Conservation (phyloP, 1,284 basidiomycete species). For the Cronartium quercuum region DNA sequence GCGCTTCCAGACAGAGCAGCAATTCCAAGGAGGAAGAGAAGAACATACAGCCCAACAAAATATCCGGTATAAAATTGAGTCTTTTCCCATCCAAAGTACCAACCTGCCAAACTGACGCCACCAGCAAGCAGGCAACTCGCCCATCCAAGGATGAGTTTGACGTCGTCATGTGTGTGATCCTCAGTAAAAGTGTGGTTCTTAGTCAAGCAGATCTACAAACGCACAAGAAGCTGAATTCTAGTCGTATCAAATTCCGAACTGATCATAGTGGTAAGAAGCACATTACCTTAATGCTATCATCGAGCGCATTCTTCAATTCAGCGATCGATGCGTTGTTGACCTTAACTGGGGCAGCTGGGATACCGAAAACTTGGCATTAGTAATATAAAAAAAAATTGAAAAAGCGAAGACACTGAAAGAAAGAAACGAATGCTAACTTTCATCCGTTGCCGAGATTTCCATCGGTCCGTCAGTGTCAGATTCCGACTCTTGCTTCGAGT, state of each 20-base stretch:
- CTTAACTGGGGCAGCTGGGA: conserved; percentile 17
- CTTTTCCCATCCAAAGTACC: conserved; percentile 37
- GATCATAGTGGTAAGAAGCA: neutral
- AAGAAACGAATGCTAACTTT: neutral
- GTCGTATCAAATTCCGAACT: neutral
- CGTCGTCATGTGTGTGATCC: conserved; percentile 20
- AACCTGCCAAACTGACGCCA: conserved; percentile 32
- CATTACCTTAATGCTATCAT: conserved; percentile 32
- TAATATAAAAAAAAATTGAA: neutral
- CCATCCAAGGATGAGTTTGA: conserved; percentile 30
- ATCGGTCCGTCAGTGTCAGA: neutral
- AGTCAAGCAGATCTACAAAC: neutral
- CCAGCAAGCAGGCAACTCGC: conserved; percentile 14
- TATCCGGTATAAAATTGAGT: conserved; percentile 8
- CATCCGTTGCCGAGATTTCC: neutral
- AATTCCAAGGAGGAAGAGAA: neutral
- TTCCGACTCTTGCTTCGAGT: neutral
- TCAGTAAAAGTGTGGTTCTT: conserved; percentile 8
- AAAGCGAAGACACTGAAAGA: neutral
- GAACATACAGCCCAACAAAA: conserved; percentile 16
- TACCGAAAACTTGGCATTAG: neutral
- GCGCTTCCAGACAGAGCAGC: neutral
- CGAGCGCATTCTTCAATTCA: conserved; percentile 35
- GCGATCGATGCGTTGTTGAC: conserved; percentile 35
- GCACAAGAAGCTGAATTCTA: neutral